phyloP scores from a whole-genome alignment of 2,329 filamentous ascomycete genomes.

The Neonectria neomacrospora region DNA sequence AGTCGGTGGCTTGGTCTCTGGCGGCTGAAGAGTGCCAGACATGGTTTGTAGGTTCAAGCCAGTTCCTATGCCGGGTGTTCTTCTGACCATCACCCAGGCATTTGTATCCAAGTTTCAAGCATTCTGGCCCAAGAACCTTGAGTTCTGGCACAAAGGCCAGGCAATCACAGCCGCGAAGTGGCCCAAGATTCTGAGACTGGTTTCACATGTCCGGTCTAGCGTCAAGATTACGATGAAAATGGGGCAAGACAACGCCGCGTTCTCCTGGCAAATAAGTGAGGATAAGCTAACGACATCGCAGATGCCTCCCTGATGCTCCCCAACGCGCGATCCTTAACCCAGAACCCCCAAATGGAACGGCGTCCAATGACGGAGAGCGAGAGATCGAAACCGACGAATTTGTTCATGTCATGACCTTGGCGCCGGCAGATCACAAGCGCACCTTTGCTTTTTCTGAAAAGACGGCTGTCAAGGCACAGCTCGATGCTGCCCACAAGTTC shows the following conservation, averaged over 20 bases:
- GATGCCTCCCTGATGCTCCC: conserved; percentile 29
- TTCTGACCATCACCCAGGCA: conserved; percentile 40
- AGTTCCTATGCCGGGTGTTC: background rate
- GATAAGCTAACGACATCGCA: background rate
- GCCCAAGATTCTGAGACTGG: conserved; percentile 47
- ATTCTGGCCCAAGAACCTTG: conserved; percentile 54
- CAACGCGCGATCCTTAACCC: conserved; percentile 29
- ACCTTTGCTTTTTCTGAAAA: conserved; percentile 3
- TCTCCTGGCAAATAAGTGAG: background rate
- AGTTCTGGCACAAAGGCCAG: conserved; percentile 51
- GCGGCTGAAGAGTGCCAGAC: conserved; percentile 53
- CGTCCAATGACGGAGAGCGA: conserved; percentile 13
- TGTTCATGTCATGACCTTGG: conserved; percentile 38
- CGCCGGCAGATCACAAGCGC: conserved; percentile 2
- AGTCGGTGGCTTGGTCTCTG: conserved; percentile 53
- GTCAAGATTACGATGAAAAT: conserved; percentile 42
- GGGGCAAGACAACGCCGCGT: conserved; percentile 18
- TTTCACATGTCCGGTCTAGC: conserved; percentile 33
- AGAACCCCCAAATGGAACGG: conserved; percentile 22
- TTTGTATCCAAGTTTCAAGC: conserved; percentile 56
- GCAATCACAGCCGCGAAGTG: conserved; percentile 43
- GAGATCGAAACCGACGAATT: conserved; percentile 18
- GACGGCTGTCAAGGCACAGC: conserved; percentile 36
- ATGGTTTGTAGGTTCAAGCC: conserved; percentile 55
- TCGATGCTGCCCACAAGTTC: conserved; percentile 45